A percentile compares a stretch with the other conserved stretches of the same genome.
Conservation (phyloP, 2,329 filamentous ascomycete genomes). For the Venturia pyrina region DNA sequence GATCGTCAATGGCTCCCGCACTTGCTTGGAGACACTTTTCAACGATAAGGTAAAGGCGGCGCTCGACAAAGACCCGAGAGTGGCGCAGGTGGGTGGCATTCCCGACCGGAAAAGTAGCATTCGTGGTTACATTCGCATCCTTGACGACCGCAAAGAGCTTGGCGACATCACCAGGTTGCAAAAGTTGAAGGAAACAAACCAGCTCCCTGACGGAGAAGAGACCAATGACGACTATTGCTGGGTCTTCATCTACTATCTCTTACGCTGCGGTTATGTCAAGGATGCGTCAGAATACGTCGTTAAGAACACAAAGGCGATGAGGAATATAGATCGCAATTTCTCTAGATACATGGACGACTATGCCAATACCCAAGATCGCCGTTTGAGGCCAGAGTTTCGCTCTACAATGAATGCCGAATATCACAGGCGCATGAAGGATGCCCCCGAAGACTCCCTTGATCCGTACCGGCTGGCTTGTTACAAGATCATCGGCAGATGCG, state of each 20-base stretch:
- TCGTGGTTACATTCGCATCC: constrained; percentile 80
- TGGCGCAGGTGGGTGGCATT: constrained; percentile 80
- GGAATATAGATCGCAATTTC: constrained; percentile 85
- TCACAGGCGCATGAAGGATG: constrained; percentile 71
- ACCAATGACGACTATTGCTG: constrained; percentile 65
- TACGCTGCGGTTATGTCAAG: constrained; percentile 71
- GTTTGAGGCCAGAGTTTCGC: constrained; percentile 68
- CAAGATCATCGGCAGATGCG: constrained; percentile 82
- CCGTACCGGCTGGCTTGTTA: constrained; percentile 96
- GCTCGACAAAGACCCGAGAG: constrained; percentile 73
- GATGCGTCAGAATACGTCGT: constrained; percentile 85
- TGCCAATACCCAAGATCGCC: constrained; percentile 62
- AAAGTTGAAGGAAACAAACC: constrained; percentile 34
- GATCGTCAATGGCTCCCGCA: constrained; percentile 70
- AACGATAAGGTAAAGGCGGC: constrained; percentile 65
- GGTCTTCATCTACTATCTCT: constrained; percentile 86
- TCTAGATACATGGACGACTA: constrained; percentile 80
- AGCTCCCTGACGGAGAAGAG: background rate
- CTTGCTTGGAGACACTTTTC: constrained; percentile 68
- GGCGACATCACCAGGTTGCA: constrained; percentile 39
- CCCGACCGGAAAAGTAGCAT: constrained; percentile 85
- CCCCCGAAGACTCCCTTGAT: constrained; percentile 70
- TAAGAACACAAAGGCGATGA: constrained; percentile 68
- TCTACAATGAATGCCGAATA: constrained; percentile 87
- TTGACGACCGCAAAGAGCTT: constrained; percentile 70